phyloP scores from a whole-genome alignment of 1,284 basidiomycete species.

The Lignosus rhinocerotis region DNA sequence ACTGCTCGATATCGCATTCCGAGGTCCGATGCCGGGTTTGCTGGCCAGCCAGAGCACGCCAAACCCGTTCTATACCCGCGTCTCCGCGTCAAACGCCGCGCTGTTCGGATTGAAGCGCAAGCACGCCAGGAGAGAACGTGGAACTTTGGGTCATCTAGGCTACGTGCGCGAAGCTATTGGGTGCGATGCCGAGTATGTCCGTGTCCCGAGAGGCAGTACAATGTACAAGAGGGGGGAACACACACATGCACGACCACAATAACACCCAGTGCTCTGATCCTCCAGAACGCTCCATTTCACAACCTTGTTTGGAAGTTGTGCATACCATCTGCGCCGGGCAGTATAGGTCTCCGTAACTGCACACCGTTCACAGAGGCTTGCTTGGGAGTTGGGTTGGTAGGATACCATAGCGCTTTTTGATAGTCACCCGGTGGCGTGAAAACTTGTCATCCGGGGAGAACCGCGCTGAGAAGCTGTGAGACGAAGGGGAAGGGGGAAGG shows the following conservation, averaged over 20 bases:
- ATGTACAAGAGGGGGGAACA: neutral
- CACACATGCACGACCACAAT: neutral
- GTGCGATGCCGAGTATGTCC: neutral
- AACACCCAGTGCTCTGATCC: neutral
- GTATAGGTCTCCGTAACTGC: neutral
- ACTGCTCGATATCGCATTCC: neutral
- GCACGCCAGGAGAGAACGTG: neutral
- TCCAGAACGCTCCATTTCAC: neutral
- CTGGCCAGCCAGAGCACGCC: neutral
- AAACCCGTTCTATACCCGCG: neutral
- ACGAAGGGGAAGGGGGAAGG: neutral
- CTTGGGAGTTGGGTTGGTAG: constrained; percentile 88
- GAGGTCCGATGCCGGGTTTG: neutral
- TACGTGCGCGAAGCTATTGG: neutral
- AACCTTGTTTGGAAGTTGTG: neutral
- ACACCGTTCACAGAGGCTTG: constrained; percentile 69
- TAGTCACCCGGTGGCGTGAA: constrained; percentile 91
- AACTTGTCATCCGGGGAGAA: constrained; percentile 99
- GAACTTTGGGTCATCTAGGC: neutral
- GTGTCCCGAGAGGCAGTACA: neutral
- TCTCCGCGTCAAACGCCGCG: neutral
- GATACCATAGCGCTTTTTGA: constrained; percentile 88
- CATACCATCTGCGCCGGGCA: neutral
- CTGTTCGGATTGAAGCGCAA: neutral
- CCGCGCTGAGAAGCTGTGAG: constrained; percentile 59